A percentile compares a stretch with the other conserved stretches of the same genome.
phyloP scores from a whole-genome alignment of 768 basidiomycete species.

The Xerocomellus chrysenteron region DNA sequence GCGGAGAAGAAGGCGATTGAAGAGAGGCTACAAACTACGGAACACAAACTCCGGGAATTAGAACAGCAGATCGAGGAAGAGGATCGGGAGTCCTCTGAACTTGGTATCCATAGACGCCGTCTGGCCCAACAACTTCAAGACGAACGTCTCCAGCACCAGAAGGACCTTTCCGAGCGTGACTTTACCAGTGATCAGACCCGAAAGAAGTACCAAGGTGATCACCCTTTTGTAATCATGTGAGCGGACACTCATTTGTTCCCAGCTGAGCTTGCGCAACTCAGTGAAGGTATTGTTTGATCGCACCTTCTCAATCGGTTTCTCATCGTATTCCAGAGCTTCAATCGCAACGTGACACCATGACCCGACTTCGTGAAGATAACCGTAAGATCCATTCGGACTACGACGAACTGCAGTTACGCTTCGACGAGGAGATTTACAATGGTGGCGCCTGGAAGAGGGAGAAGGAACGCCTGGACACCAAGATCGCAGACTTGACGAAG shows the following conservation, averaged over 20 bases:
- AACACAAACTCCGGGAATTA: conserved; percentile 55
- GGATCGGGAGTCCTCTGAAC: conserved; percentile 63
- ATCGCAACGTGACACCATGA: conserved; percentile 73
- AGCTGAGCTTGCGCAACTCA: conserved; percentile 79
- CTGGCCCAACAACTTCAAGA: conserved; percentile 78
- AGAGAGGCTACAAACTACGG: conserved; percentile 48
- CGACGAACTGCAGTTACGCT: conserved; percentile 70
- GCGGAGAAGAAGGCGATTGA: conserved; percentile 54
- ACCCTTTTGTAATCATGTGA: not conserved
- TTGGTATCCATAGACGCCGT: conserved; percentile 61
- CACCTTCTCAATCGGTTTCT: not conserved
- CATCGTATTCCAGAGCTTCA: conserved; percentile 55
- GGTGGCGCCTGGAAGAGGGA: conserved; percentile 85
- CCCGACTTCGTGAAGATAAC: conserved; percentile 75
- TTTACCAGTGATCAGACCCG: conserved; percentile 77
- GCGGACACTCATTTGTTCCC: conserved; percentile 6
- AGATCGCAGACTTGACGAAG: conserved; percentile 71
- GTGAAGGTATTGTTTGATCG: conserved; percentile 54
- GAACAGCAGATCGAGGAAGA: conserved; percentile 66
- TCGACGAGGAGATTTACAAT: conserved; percentile 76
- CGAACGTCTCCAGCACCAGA: conserved; percentile 73
- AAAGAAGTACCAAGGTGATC: conserved; percentile 80
- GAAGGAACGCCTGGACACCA: conserved; percentile 81
- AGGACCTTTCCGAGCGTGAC: conserved; percentile 78
- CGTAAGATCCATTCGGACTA: conserved; percentile 74